phyloP scores from a whole-genome alignment of 148 eudicot genomes.

The Fallopia convolvulus region DNA sequence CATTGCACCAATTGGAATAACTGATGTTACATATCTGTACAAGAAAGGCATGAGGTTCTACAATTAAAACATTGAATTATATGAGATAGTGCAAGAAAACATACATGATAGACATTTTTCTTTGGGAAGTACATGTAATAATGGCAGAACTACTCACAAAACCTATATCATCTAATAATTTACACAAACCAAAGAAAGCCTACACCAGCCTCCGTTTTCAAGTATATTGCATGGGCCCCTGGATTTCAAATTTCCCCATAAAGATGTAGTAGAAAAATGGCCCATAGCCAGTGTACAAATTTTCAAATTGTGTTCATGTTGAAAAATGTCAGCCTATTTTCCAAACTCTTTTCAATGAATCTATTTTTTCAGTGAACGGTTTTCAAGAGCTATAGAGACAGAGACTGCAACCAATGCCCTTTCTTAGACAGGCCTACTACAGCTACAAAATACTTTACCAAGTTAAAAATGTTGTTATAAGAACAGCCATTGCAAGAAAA shows the following conservation, averaged over 20 bases:
- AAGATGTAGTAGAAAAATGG: background rate
- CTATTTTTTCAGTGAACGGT: background rate
- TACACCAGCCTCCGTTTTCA: background rate
- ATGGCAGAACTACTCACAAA: background rate
- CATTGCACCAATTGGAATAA: slow-evolving; percentile 96
- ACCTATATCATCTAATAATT: background rate
- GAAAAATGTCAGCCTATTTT: background rate
- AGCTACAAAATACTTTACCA: background rate
- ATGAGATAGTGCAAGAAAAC: background rate
- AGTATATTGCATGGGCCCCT: background rate
- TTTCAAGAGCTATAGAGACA: background rate
- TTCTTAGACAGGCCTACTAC: background rate
- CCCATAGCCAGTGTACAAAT: background rate
- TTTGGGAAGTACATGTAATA: background rate
- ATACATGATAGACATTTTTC: background rate
- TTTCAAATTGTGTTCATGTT: background rate
- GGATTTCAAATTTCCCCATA: background rate
- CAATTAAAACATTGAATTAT: background rate
- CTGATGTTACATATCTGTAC: slow-evolving; percentile 76
- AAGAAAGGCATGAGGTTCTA: background rate
- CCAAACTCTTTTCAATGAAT: background rate
- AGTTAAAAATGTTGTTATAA: background rate
- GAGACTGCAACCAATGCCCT: background rate
- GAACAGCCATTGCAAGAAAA: background rate
- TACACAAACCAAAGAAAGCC: background rate